Conservation (phyloP, 164 flowering plant genomes). For the Piper longum region DNA sequence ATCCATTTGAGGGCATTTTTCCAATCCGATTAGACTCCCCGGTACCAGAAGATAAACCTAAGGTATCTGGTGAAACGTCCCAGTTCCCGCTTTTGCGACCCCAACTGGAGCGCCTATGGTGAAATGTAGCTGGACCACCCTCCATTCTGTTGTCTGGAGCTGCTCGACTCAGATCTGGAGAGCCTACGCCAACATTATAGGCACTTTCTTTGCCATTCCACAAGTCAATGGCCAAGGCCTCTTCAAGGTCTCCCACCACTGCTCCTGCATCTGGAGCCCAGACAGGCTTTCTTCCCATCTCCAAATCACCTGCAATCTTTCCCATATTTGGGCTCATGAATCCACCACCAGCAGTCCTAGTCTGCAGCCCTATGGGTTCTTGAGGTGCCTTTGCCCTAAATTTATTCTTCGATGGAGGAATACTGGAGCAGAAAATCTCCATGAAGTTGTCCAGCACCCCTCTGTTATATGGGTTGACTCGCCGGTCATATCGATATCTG, state of each 20-base stretch:
- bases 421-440: conserved; percentile 43
- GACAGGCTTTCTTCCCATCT: conserved; percentile 77
- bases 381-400: conserved; percentile 44
- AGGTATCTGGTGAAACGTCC: conserved; percentile 88
- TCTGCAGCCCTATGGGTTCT: conserved; percentile 28
- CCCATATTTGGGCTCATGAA: conserved; percentile 61
- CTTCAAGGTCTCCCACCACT: conserved; percentile 36
- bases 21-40: conserved; percentile 43
- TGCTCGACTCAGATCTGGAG: conserved; percentile 48
- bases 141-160: conserved; percentile 35
- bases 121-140: conserved; percentile 35
- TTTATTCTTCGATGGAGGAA: conserved; percentile 47
- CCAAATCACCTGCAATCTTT: conserved; percentile 46
- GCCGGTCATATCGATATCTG: conserved; percentile 48
- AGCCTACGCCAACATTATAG: conserved; percentile 19
- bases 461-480: conserved; percentile 49
- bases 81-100: conserved; percentile 88
- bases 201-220: conserved; percentile 40
- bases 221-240: conserved; percentile 27
- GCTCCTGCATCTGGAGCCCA: conserved; percentile 44
- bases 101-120: conserved; percentile 79
- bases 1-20: background rate
- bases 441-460: conserved; percentile 38
- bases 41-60: conserved; percentile 60
- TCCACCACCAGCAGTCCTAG: conserved; percentile 31